Conservation (phyloP, 106 monocot species). For the Allium cepa region DNA sequence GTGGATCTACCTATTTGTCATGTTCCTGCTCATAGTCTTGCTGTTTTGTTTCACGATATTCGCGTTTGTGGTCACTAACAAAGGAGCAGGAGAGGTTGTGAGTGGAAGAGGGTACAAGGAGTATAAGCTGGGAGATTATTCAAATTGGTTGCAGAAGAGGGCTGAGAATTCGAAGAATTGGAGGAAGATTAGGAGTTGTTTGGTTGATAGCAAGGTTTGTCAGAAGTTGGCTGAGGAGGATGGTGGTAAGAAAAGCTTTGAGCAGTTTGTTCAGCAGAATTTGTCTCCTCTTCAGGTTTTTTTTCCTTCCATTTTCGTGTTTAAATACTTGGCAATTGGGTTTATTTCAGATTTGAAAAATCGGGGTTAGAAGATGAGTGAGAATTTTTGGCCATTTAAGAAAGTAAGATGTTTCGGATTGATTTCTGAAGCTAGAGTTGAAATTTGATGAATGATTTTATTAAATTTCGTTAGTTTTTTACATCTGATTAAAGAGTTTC, state of each 20-base stretch:
- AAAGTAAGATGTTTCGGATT: too few relatives aligned
- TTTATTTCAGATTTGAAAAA: too few relatives aligned
- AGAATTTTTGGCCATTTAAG: too few relatives aligned
- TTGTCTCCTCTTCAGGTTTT: conserved; percentile 56
- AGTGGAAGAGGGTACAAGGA: conserved; percentile 52
- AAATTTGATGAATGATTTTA: too few relatives aligned
- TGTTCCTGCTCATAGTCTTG: conserved; percentile 71
- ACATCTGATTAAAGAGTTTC: too few relatives aligned
- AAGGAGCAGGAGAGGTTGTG: conserved; percentile 67
- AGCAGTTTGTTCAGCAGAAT: conserved; percentile 31
- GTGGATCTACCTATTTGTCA: conserved; percentile 57
- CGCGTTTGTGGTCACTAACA: conserved; percentile 71
- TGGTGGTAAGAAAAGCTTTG: conserved; percentile 8
- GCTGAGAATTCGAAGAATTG: conserved; percentile 42
- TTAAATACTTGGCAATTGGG: too few relatives aligned
- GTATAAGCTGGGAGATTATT: conserved; percentile 64
- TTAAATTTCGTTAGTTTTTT: too few relatives aligned
- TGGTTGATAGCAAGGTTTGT: conserved; percentile 59
- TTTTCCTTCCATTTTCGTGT: too few relatives aligned
- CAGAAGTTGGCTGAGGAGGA: conserved; percentile 17
- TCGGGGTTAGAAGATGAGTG: too few relatives aligned
- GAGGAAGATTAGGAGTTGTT: conserved; percentile 47
- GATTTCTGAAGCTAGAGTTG: too few relatives aligned
- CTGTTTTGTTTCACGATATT: conserved; percentile 69
- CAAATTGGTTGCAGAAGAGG: conserved; percentile 65